Evolutionary conservation across 768 basidiomycete species (phyloP).

Genomic region (Coprinellus micaceus): DNA sequence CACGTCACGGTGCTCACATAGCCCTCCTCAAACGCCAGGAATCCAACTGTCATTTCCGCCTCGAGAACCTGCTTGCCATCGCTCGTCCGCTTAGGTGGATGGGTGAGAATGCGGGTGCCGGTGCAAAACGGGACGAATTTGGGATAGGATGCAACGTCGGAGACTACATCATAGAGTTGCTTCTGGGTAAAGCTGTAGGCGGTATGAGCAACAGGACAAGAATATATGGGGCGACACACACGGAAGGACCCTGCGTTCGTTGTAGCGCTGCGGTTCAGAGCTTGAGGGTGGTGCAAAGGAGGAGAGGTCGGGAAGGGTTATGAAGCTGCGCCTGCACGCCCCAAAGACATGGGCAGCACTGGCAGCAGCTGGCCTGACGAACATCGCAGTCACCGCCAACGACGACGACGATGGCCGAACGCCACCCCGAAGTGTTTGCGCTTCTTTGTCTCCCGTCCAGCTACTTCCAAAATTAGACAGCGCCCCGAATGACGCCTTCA

Average conservation of each 20-base stretch:
- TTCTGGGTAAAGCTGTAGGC: slow-evolving; percentile 63
- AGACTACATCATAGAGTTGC: slow-evolving; percentile 82
- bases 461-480: no score
- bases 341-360: slow-evolving; percentile 4
- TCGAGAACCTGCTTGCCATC: slow-evolving; percentile 51
- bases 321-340: slow-evolving; percentile 20
- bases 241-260: slow-evolving; percentile 86
- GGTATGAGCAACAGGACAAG: slow-evolving; percentile 1
- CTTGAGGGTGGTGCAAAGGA: slow-evolving; percentile 37
- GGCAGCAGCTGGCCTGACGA: neutral
- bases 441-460: neutral
- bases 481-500: no score
- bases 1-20: slow-evolving; percentile 86
- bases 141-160: slow-evolving; percentile 83
- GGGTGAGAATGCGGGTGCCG: slow-evolving; percentile 58
- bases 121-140: slow-evolving; percentile 89
- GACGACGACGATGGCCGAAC: neutral
- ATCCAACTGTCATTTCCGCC: slow-evolving; percentile 86
- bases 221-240: no score
- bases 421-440: neutral
- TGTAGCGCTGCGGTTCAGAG: slow-evolving; percentile 59
- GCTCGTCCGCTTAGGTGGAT: slow-evolving; percentile 22
- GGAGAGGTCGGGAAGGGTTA: slow-evolving; percentile 51
- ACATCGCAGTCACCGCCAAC: neutral
- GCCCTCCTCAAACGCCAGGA: slow-evolving; percentile 81